Conservation (phyloP, 345 rosid genomes). For the Cardiospermum halicacabum region DNA sequence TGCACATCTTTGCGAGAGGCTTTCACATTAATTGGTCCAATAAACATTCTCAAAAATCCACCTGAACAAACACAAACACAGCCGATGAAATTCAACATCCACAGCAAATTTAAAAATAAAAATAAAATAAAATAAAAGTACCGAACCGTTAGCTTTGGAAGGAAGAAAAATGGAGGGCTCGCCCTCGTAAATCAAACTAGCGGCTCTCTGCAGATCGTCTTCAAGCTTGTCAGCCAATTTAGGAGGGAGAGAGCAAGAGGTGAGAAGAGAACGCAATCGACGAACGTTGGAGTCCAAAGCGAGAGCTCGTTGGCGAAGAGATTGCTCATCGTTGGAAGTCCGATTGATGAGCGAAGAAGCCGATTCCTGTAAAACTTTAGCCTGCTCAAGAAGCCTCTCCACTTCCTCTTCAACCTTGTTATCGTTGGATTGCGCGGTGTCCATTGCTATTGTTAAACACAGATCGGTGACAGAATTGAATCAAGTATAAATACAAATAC, state of each 20-base stretch:
- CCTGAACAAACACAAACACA: conserved; percentile 43
- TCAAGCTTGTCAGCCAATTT: conserved; percentile 66
- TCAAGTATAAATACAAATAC: no score
- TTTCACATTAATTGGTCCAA: conserved; percentile 94
- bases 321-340: conserved; percentile 58
- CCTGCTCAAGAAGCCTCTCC: conserved; percentile 53
- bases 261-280: conserved; percentile 46
- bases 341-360: conserved; percentile 50
- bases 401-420: conserved; percentile 64
- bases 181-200: conserved; percentile 68
- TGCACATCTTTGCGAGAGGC: conserved; percentile 82
- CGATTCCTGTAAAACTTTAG: conserved; percentile 72
- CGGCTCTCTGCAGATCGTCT: conserved; percentile 83
- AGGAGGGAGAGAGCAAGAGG: conserved; percentile 28
- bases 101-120: no score
- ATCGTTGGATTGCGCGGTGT: conserved; percentile 17
- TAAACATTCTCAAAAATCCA: conserved; percentile 64
- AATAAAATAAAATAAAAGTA: background rate
- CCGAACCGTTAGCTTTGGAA: conserved; percentile 56
- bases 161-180: conserved; percentile 86
- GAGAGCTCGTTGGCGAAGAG: conserved; percentile 63
- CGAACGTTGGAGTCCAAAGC: conserved; percentile 64
- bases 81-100: no score
- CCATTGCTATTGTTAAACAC: background rate
- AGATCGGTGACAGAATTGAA: background rate